These are phyloP conservation scores for Cydonia oblonga DNA, from an alignment of 331 rosid genomes.

Conservation along the genomic window DNA sequence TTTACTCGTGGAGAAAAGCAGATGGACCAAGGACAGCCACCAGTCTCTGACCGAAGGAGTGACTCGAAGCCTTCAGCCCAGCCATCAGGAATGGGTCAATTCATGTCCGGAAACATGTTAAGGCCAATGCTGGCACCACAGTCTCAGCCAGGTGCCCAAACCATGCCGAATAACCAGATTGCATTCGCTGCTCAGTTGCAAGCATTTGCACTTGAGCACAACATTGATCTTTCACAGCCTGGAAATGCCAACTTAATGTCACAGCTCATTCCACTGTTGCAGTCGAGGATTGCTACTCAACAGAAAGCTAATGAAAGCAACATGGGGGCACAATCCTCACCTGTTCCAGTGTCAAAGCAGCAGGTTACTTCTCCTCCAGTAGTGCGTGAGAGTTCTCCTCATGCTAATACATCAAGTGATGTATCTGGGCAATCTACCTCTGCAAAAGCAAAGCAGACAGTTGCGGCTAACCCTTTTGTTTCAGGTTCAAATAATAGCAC, in stretches of 20 bases:
- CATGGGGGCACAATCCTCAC: slow-evolving; percentile 51
- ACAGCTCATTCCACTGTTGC: slow-evolving; percentile 74
- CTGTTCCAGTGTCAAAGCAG: slow-evolving; percentile 66
- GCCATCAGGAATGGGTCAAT: slow-evolving; percentile 36
- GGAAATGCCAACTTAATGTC: slow-evolving; percentile 69
- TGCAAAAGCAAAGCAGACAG: slow-evolving; percentile 65
- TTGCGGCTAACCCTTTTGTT: slow-evolving; percentile 55
- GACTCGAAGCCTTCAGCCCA: slow-evolving; percentile 54
- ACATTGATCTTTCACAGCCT: slow-evolving; percentile 77
- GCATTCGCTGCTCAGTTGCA: slow-evolving; percentile 72
- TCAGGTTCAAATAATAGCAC: slow-evolving; percentile 38
- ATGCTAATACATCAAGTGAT: slow-evolving; percentile 76
- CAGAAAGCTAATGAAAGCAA: slow-evolving; percentile 56
- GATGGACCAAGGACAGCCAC: slow-evolving; percentile 62
- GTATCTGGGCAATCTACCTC: slow-evolving; percentile 67
- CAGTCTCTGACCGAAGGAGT: slow-evolving; percentile 52
- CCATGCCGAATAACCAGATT: slow-evolving; percentile 56
- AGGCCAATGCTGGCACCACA: slow-evolving; percentile 63
- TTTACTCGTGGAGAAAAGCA: slow-evolving; percentile 65
- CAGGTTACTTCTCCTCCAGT: slow-evolving; percentile 64
- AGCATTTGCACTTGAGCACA: slow-evolving; percentile 84
- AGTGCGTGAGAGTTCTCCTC: slow-evolving; percentile 76
- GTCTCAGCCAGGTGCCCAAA: slow-evolving; percentile 57
- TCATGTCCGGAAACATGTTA: slow-evolving; percentile 47
- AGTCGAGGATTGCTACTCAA: slow-evolving; percentile 66